Percentiles rank a stretch among this genome's conserved stretches.
Conservation (phyloP, 805 yeast genomes). For the Saccharomyces jurei region DNA sequence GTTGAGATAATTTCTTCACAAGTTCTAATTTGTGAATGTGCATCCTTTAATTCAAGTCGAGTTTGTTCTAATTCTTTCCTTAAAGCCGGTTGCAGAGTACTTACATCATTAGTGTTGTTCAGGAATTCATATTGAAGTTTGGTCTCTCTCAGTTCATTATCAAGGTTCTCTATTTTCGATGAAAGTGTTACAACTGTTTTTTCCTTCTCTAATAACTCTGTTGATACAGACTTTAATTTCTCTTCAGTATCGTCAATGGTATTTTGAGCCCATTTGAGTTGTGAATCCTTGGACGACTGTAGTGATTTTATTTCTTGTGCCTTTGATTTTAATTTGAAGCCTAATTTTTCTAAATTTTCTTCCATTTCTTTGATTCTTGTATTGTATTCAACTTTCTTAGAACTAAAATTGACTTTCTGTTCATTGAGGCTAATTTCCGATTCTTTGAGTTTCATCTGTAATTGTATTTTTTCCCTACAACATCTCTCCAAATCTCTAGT, state of each 20-base stretch:
- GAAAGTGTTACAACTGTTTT: conserved; percentile 5
- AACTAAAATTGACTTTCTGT: background rate
- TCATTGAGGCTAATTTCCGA: background rate
- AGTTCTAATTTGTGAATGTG: conserved; percentile 50
- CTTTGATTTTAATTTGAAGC: background rate
- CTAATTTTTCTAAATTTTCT: background rate
- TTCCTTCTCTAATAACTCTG: conserved; percentile 18
- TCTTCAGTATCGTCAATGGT: background rate
- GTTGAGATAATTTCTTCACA: conserved; percentile 53
- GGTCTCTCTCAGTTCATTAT: conserved; percentile 23
- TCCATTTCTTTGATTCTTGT: background rate
- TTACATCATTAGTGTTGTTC: conserved; percentile 19
- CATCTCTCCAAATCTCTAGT: background rate
- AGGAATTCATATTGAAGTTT: conserved; percentile 24
- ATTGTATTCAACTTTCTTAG: conserved; percentile 3
- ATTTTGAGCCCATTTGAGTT: background rate
- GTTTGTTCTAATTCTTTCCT: conserved; percentile 39
- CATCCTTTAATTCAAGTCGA: conserved; percentile 47
- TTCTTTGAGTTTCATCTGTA: background rate
- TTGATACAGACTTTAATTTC: background rate
- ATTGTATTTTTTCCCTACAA: background rate
- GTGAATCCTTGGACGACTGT: background rate
- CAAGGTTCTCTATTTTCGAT: conserved; percentile 11
- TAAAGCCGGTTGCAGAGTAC: conserved; percentile 18
- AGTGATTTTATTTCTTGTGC: background rate